Conservation (phyloP, 1,284 basidiomycete species). For the Moesziomyces globuligerus region DNA sequence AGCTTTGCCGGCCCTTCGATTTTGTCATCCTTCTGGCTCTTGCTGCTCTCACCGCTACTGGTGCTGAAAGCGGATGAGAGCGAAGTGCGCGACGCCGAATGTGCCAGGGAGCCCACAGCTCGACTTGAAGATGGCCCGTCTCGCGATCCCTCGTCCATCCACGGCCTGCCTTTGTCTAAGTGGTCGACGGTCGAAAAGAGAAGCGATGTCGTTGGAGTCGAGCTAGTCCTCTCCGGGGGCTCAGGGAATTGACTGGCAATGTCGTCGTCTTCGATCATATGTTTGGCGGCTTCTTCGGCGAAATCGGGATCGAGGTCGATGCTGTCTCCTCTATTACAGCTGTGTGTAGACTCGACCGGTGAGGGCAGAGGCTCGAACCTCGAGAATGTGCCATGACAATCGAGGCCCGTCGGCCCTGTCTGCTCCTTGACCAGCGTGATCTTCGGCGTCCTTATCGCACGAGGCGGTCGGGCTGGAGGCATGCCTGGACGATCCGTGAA, state of each 20-base stretch:
- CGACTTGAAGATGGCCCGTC: background rate
- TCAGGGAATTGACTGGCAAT: too few relatives aligned
- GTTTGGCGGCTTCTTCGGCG: background rate
- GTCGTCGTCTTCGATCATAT: background rate
- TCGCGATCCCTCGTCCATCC: background rate
- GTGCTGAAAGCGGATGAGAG: background rate
- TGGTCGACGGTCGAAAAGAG: too few relatives aligned
- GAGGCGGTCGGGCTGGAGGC: too few relatives aligned
- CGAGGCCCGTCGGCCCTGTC: background rate
- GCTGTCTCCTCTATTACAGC: slow-evolving; percentile 21
- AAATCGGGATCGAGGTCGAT: slow-evolving; percentile 16
- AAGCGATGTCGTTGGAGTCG: too few relatives aligned
- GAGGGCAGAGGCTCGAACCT: slow-evolving; percentile 2
- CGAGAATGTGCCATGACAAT: slow-evolving; percentile 17
- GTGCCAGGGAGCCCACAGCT: background rate
- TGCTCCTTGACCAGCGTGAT: background rate
- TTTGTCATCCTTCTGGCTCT: too few relatives aligned
- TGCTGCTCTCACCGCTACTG: background rate
- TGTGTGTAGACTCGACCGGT: background rate
- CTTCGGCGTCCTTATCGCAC: too few relatives aligned
- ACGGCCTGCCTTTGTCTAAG: background rate
- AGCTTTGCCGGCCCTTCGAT: too few relatives aligned
- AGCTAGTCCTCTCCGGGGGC: too few relatives aligned
- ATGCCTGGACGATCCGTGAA: too few relatives aligned
- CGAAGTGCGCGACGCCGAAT: background rate